These are phyloP conservation scores for Stachybotrys elegans DNA, from an alignment of 2,329 filamentous ascomycete species.

Conservation along the genomic window DNA sequence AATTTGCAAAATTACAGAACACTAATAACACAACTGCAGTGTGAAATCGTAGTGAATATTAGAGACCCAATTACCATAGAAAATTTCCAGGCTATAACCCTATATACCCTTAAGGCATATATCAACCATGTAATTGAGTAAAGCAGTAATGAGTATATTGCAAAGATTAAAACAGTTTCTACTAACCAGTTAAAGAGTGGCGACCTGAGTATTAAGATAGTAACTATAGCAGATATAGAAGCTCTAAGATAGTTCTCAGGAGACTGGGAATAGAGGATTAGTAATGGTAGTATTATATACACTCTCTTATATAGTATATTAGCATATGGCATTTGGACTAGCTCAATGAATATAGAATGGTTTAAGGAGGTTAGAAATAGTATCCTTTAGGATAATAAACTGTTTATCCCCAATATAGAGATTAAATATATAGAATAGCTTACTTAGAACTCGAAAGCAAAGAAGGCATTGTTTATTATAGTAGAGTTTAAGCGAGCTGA, in stretches of 20 bases:
- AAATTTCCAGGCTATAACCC: slow-evolving; percentile 1
- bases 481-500: slow-evolving; percentile 2
- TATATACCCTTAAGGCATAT: slow-evolving; percentile 4
- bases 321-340: slow-evolving; percentile 2
- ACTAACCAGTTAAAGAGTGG: slow-evolving; percentile 6
- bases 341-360: slow-evolving; percentile 2
- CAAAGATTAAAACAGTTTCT: slow-evolving; percentile 2
- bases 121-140: slow-evolving; percentile 5
- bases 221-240: not conserved
- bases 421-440: slow-evolving; percentile 8
- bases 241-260: not conserved
- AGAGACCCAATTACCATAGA: slow-evolving; percentile 3
- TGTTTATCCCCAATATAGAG: slow-evolving; percentile 1
- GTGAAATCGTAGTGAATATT: slow-evolving; percentile 1
- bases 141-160: slow-evolving; percentile 4
- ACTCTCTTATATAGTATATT: slow-evolving; percentile 3
- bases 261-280: not conserved
- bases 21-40: not conserved
- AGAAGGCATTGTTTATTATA: slow-evolving; percentile 5
- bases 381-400: slow-evolving; percentile 3
- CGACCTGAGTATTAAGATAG: slow-evolving; percentile 5
- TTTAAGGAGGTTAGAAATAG: slow-evolving; percentile 1
- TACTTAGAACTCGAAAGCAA: not conserved
- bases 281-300: not conserved
- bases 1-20: not conserved